Base-by-base conservation (phyloP, 2,329 filamentous ascomycete species). In the Leptographium flavum region DNA sequence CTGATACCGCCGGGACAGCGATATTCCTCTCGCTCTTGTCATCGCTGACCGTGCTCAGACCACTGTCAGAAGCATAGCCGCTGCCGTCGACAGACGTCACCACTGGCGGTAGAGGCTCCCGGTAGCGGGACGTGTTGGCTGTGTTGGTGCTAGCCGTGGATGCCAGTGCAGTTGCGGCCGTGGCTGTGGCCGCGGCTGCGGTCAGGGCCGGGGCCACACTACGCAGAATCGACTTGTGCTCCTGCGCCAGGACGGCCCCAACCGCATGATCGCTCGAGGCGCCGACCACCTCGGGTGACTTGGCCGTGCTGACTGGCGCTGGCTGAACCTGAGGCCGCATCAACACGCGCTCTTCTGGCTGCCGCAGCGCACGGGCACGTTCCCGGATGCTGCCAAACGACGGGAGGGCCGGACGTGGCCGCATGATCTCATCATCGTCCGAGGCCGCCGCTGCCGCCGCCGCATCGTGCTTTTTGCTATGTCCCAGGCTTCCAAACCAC, bases 371-470 rank as follows among this genome's bases (percentile, higher is more conserved):
- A 9, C 2, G 19, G 8, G 33, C 27, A 42, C 76, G 57, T 51
- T 79, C 76, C 21, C 81, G 71, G 21, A 88, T 69, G 55, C 83
- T 87, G 17, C 83, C 83, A 58, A 88, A 88, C 1, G 73, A 80
- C 2, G 83, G 83, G 32, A 88, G 63, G 2, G 77, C 78, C 7
- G 83, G 82, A 28, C 82, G 68, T n/a, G 83, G 83, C 52, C 77
- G 77, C 80, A 87, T 85, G 14, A 77, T 64, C 48, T 80, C 73
- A 36, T 83, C 77, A 27, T 83, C 76, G 13, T 78, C 65, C 28
- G 21, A 3, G 2, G 69, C 51, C 11, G 61, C 48, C 15, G 63
- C 43, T 0, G 69, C 51, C 11, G 61, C 48, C 15, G 63, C 43
- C 0, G 54, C 55, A 5, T 74, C 73, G 53, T 71, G 73, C 57